phyloP scores from a whole-genome alignment of 768 basidiomycete species.

The Ephemerocybe angulata region DNA sequence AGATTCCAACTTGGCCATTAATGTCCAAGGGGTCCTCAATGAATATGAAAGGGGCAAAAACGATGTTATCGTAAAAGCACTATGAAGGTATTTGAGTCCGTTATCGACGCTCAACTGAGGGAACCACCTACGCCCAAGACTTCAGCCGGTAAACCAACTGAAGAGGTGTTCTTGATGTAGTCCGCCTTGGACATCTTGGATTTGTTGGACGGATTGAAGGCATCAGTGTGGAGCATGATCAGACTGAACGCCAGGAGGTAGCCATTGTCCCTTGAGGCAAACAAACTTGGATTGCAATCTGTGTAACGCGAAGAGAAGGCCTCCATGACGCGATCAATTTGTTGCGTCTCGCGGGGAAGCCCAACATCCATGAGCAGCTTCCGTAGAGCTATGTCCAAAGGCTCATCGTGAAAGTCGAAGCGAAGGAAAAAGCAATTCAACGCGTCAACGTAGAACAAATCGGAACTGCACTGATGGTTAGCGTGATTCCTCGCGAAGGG shows the following conservation, averaged over 20 bases:
- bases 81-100: conserved; percentile 24
- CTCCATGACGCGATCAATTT: conserved; percentile 97
- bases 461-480: conserved; percentile 47
- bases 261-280: conserved; percentile 79
- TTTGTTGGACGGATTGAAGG: conserved; percentile 96
- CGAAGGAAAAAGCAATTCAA: conserved; percentile 66
- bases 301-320: conserved; percentile 86
- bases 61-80: conserved; percentile 96
- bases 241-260: conserved; percentile 96
- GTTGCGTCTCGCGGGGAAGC: conserved; percentile 93
- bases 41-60: conserved; percentile 94
- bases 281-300: conserved; percentile 78
- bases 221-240: conserved; percentile 98
- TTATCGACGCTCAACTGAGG: neutral
- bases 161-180: conserved; percentile 87
- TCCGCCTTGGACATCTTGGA: conserved; percentile 95
- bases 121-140: conserved; percentile 71
- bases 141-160: conserved; percentile 79
- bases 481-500: conserved; percentile 1
- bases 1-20: conserved; percentile 50
- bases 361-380: conserved; percentile 87
- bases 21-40: conserved; percentile 86
- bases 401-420: conserved; percentile 76
- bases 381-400: conserved; percentile 89
- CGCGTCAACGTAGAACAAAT: conserved; percentile 64